phyloP scores from a whole-genome alignment of 192 early-diverging fungal genomes.

The Podila epigama region DNA sequence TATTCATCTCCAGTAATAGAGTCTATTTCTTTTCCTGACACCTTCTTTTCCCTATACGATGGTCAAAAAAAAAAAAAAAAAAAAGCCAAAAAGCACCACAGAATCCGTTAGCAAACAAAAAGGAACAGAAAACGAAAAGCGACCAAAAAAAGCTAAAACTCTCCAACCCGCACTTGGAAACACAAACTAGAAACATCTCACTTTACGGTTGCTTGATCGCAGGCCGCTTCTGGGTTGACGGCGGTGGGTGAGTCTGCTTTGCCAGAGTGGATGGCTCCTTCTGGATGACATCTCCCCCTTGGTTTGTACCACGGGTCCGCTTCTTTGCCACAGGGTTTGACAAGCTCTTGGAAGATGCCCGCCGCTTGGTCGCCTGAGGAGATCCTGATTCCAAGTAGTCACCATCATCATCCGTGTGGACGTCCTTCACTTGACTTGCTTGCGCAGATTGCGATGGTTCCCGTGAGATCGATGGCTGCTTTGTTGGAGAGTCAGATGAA shows the following conservation, averaged over 20 bases:
- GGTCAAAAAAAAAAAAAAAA: too few species aligned
- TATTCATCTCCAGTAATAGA: slow-evolving; percentile 18
- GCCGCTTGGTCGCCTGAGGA: slow-evolving; percentile 13
- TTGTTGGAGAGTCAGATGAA: too few species aligned
- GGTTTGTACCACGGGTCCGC: slow-evolving; percentile 12
- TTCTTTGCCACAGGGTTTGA: slow-evolving; percentile 7
- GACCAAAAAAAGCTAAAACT: too few species aligned
- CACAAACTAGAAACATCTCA: too few species aligned
- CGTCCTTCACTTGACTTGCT: too few species aligned
- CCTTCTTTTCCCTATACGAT: slow-evolving; percentile 2
- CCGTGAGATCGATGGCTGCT: too few species aligned
- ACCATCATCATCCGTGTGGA: neutral
- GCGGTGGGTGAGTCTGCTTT: neutral
- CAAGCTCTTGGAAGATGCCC: neutral
- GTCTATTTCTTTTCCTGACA: slow-evolving; percentile 1
- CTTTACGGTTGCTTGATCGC: slow-evolving; percentile 16
- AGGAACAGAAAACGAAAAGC: too few species aligned
- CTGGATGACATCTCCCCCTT: slow-evolving; percentile 9
- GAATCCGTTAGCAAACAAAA: too few species aligned
- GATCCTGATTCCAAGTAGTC: slow-evolving; percentile 9
- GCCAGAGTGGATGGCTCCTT: neutral
- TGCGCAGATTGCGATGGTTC: too few species aligned
- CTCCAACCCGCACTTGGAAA: too few species aligned
- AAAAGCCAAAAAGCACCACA: too few species aligned
- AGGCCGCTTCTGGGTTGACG: slow-evolving; percentile 1